Percentiles rank a stretch among this genome's conserved stretches.
Evolutionary conservation across 371 early-diverging fungal species (phyloP).

Genomic region (Apophysomyces elegans): DNA sequence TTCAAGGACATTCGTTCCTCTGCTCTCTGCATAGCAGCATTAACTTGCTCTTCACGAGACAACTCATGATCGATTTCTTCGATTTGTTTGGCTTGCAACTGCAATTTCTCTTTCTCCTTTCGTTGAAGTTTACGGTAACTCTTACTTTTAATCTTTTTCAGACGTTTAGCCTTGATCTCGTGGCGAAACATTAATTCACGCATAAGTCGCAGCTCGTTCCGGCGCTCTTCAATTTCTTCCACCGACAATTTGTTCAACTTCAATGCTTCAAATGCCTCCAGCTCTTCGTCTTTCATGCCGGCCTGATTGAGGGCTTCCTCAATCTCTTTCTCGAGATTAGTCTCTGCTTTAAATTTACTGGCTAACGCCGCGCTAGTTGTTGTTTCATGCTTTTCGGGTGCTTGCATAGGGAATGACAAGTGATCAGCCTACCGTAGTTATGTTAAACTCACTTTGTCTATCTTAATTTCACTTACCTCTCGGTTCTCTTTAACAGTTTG

Average conservation of each 20-base stretch:
- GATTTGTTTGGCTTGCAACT: slow-evolving; percentile 51
- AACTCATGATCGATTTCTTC: slow-evolving; percentile 76
- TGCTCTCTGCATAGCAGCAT: slow-evolving; percentile 79
- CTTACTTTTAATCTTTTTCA: slow-evolving; percentile 97
- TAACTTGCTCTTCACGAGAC: slow-evolving; percentile 62
- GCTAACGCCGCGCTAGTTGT: slow-evolving; percentile 66
- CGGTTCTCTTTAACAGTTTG: slow-evolving; percentile 82
- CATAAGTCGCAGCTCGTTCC: slow-evolving; percentile 85
- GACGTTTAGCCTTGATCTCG: slow-evolving; percentile 88
- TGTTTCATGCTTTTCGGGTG: slow-evolving; percentile 30
- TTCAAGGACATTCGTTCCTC: slow-evolving; percentile 93
- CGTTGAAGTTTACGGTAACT: slow-evolving; percentile 85
- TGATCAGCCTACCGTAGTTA: slow-evolving; percentile 67
- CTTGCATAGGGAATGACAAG: slow-evolving; percentile 72
- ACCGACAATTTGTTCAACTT: slow-evolving; percentile 78
- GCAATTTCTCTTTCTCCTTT: slow-evolving; percentile 66
- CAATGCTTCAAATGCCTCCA: slow-evolving; percentile 83
- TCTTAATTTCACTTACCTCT: slow-evolving; percentile 28
- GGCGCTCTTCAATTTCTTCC: slow-evolving; percentile 79
- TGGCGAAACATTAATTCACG: slow-evolving; percentile 93
- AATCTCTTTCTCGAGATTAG: slow-evolving; percentile 84
- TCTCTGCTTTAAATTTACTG: slow-evolving; percentile 62
- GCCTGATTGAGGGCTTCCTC: slow-evolving; percentile 65
- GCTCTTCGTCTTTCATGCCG: slow-evolving; percentile 79
- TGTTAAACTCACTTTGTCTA: neutral